A percentile compares a stretch with the other conserved stretches of the same genome.
Conservation (phyloP, 192 early-diverging fungal genomes). For the Dissophora ornata region DNA sequence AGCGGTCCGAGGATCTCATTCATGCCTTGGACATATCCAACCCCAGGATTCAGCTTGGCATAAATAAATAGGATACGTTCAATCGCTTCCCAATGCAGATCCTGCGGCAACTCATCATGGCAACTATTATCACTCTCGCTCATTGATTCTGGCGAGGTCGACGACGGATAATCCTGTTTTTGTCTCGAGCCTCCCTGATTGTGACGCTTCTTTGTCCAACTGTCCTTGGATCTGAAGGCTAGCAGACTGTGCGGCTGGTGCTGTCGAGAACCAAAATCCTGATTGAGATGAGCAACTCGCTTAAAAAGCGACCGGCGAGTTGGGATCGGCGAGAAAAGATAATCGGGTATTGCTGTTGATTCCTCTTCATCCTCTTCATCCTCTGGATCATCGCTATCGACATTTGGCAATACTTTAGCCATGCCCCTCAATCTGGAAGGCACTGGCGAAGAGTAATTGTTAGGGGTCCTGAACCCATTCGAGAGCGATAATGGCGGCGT, state of each 20-base stretch:
- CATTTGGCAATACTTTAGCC: neutral
- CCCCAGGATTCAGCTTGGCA: slow-evolving; percentile 82
- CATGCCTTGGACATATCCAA: slow-evolving; percentile 92
- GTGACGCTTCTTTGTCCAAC: slow-evolving; percentile 10
- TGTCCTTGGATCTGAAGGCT: slow-evolving; percentile 25
- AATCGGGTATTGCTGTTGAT: slow-evolving; percentile 11
- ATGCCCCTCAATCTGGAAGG: slow-evolving; percentile 27
- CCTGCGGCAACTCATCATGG: slow-evolving; percentile 53
- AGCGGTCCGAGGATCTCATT: slow-evolving; percentile 85
- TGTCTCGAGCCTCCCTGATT: neutral
- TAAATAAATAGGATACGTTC: slow-evolving; percentile 84
- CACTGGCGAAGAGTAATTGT: slow-evolving; percentile 20
- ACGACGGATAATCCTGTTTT: slow-evolving; percentile 16
- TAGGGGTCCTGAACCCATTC: slow-evolving; percentile 23
- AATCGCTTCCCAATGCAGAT: slow-evolving; percentile 84
- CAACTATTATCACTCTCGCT: slow-evolving; percentile 6
- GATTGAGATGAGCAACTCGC: slow-evolving; percentile 72
- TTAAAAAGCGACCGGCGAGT: slow-evolving; percentile 69
- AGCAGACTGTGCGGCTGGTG: slow-evolving; percentile 50
- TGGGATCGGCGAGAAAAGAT: slow-evolving; percentile 55
- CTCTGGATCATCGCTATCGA: slow-evolving; percentile 4
- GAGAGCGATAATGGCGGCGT: slow-evolving; percentile 15
- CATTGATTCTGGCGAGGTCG: neutral
- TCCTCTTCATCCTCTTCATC: slow-evolving; percentile 16
- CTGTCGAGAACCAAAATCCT: slow-evolving; percentile 67